These are phyloP conservation scores for Lanmaoa pseudosensibilis DNA, from an alignment of 768 basidiomycete species.

Conservation along the genomic window DNA sequence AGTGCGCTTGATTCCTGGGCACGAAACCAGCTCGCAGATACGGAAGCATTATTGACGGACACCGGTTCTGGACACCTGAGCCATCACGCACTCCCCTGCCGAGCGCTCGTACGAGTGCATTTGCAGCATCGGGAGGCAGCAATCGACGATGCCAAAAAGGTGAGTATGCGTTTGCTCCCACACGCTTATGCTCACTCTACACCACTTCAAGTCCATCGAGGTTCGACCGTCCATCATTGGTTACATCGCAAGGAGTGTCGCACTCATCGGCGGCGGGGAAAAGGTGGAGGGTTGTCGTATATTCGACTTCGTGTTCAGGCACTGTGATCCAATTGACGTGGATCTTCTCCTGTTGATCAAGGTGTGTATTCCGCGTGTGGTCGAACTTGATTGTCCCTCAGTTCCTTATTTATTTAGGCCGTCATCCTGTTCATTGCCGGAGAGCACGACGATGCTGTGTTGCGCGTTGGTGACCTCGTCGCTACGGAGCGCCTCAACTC, in stretches of 20 bases:
- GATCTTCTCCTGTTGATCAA: slow-evolving; percentile 1
- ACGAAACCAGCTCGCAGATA: neutral
- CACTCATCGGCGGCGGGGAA: neutral
- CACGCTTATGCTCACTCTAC: neutral
- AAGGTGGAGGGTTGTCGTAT: neutral
- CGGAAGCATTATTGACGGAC: neutral
- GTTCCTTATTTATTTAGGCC: neutral
- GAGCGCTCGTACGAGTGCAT: slow-evolving; percentile 5
- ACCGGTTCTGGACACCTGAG: neutral
- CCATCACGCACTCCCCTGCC: neutral
- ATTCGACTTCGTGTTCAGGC: slow-evolving; percentile 6
- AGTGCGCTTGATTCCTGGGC: neutral
- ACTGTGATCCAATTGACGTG: too few relatives aligned
- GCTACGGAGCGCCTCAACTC: neutral
- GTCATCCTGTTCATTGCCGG: neutral
- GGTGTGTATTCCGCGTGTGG: neutral
- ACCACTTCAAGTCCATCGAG: neutral
- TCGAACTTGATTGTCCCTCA: neutral
- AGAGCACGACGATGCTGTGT: slow-evolving; percentile 2
- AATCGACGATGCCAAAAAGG: slow-evolving; percentile 2
- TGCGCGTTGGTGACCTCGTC: neutral
- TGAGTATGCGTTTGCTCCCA: neutral
- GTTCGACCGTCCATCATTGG: slow-evolving; percentile 2
- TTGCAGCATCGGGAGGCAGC: slow-evolving; percentile 5
- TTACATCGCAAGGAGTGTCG: slow-evolving; percentile 1